Conservation (phyloP, 2,329 filamentous ascomycete genomes). For the Apiospora hydei region DNA sequence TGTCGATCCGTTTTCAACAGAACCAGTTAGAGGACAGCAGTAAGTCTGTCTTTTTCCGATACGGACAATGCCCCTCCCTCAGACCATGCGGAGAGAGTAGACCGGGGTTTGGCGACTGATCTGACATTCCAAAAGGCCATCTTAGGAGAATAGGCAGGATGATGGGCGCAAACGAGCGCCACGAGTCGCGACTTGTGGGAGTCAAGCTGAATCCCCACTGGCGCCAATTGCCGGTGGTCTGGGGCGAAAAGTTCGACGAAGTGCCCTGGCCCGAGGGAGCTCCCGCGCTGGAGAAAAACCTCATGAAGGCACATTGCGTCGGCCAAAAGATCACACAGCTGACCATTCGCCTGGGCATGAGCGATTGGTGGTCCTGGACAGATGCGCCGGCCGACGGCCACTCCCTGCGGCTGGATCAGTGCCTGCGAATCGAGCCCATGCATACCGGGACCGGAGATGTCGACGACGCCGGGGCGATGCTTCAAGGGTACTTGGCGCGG, state of each 20-base stretch:
- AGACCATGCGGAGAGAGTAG: background rate
- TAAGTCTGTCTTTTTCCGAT: constrained; percentile 32
- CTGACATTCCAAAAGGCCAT: background rate
- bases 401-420: constrained; percentile 28
- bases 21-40: constrained; percentile 33
- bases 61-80: background rate
- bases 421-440: constrained; percentile 37
- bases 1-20: constrained; percentile 37
- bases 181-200: constrained; percentile 29
- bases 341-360: constrained; percentile 36
- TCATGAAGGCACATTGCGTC: constrained; percentile 6
- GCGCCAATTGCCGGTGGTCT: background rate
- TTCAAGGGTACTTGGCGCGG: constrained; percentile 35
- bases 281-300: background rate
- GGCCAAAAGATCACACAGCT: constrained; percentile 35
- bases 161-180: constrained; percentile 30
- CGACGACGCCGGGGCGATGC: constrained; percentile 33
- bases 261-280: constrained; percentile 14
- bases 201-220: background rate
- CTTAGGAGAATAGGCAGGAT: background rate
- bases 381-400: constrained; percentile 27
- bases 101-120: background rate
- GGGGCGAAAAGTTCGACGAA: constrained; percentile 22
- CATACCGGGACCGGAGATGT: constrained; percentile 33
- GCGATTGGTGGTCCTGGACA: constrained; percentile 39